Base-by-base conservation (phyloP, 139 green algal genomes). In the Coccomyxa sp. region DNA sequence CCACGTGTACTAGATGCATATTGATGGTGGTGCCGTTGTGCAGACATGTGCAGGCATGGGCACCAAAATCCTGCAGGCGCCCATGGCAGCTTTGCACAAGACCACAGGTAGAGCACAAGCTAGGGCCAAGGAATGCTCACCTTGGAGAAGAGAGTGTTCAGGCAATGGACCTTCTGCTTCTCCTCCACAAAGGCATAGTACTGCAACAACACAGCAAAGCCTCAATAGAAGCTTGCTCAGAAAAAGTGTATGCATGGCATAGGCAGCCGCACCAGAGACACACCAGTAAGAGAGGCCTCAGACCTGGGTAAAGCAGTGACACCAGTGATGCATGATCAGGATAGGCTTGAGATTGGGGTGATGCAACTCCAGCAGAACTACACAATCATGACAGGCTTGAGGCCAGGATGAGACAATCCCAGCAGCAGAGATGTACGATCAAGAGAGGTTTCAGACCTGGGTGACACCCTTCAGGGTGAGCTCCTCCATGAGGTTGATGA, bases 401-500 rank as follows among this genome's bases (percentile, higher is more conserved):
- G 35, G 64, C 27, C 35, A 7, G 41, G 33, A 41, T 44, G 9
- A 34, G 85, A 87, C n/a, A 93, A 75, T 27, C 8, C n/a, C 8
- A 9, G 44, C 74, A 78, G 44, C 33, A 70, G 27, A 40, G n/a
- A n/a, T n/a, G n/a, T n/a, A n/a, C n/a, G n/a, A n/a, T n/a, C n/a
- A n/a, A n/a, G n/a, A 64, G 18, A 64, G 37, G 4, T 33, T 68
- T 0, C 55, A 33, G 14, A 85, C 86, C 87, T 91, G 89, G 4
- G 91, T 95, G 76, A 97, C 89, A 76, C 97, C 97, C 86, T 98
- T 98, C 2, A 99, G 91, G 5, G 97, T 99, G 31, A 99, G 93
- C 90, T 99, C 95, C 73, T 99, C 96, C 97, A 99, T 99, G 10
- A 99, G 88, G 88, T 99, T 99, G 81, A 99, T 98, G 79, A 99